These are phyloP conservation scores for Aspergillus viridinutans DNA, from an alignment of 2,329 filamentous ascomycete species.

Conservation along the genomic window DNA sequence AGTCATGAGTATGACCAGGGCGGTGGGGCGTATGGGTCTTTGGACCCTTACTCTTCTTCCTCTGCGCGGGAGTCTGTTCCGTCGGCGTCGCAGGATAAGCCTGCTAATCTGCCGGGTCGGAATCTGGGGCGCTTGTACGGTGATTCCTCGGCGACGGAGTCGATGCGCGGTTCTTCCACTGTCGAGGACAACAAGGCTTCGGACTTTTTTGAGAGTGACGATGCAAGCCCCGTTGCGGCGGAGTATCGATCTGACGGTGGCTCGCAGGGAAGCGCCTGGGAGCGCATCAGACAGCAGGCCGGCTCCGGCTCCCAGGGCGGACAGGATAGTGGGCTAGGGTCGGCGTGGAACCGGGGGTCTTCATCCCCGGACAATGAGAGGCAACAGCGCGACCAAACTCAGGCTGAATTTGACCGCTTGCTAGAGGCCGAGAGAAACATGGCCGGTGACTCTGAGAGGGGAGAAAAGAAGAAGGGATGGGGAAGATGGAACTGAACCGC, in stretches of 20 bases:
- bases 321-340: background rate
- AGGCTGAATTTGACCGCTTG: constrained; percentile 42
- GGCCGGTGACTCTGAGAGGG: constrained; percentile 9
- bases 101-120: background rate
- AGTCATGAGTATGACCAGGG: constrained; percentile 1
- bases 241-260: constrained; percentile 21
- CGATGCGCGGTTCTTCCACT: background rate
- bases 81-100: background rate
- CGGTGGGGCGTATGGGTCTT: background rate
- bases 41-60: background rate
- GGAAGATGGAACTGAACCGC: constrained; percentile 15
- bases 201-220: constrained; percentile 34
- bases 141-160: background rate
- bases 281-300: constrained; percentile 33
- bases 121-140: background rate
- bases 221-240: constrained; percentile 34
- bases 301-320: background rate
- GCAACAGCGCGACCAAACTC: constrained; percentile 23
- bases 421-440: constrained; percentile 38
- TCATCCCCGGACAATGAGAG: background rate
- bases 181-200: constrained; percentile 8
- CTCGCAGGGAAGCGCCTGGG: constrained; percentile 33
- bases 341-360: background rate
- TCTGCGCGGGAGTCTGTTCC: background rate
- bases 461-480: constrained; percentile 12